Percentiles rank a stretch among this genome's conserved stretches.
Conservation (phyloP, 2,329 filamentous ascomycete species). For the Massarina eburnea region DNA sequence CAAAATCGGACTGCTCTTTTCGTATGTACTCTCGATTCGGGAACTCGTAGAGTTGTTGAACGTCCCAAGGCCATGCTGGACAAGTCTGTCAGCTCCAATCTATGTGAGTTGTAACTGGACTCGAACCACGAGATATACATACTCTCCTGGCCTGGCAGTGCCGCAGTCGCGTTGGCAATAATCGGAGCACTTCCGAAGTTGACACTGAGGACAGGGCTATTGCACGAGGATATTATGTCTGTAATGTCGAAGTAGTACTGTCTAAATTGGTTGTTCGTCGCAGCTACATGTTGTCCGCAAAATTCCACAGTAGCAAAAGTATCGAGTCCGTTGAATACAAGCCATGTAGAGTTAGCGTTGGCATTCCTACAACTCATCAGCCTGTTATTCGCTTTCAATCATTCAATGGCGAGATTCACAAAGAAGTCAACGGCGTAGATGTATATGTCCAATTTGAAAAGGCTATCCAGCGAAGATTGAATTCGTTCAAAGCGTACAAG, state of each 20-base stretch:
- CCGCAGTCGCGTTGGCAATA: constrained; percentile 57
- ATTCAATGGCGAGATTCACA: constrained; percentile 9
- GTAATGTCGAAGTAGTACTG: constrained; percentile 64
- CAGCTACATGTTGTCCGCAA: constrained; percentile 57
- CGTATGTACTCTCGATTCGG: constrained; percentile 58
- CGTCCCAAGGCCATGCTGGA: constrained; percentile 52
- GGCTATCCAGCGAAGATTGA: constrained; percentile 62
- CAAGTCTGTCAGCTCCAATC: constrained; percentile 3
- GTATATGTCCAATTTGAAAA: constrained; percentile 64
- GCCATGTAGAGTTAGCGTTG: constrained; percentile 50
- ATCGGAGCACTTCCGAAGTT: constrained; percentile 60
- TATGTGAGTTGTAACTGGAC: neutral
- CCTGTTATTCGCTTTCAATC: neutral
- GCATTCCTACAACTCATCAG: constrained; percentile 10
- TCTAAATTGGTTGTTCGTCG: constrained; percentile 64
- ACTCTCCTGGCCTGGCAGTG: constrained; percentile 52
- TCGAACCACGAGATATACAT: constrained; percentile 2
- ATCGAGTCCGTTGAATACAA: constrained; percentile 64
- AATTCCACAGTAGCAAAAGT: constrained; percentile 61
- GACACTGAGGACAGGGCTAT: constrained; percentile 48
- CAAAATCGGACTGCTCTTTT: constrained; percentile 65
- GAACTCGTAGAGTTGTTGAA: constrained; percentile 56
- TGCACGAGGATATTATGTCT: constrained; percentile 47
- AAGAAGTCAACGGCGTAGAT: constrained; percentile 44
- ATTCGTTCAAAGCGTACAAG: constrained; percentile 62